These are phyloP conservation scores for Calonectria pteridis DNA, from an alignment of 2,329 filamentous ascomycete genomes.

Conservation along the genomic window DNA sequence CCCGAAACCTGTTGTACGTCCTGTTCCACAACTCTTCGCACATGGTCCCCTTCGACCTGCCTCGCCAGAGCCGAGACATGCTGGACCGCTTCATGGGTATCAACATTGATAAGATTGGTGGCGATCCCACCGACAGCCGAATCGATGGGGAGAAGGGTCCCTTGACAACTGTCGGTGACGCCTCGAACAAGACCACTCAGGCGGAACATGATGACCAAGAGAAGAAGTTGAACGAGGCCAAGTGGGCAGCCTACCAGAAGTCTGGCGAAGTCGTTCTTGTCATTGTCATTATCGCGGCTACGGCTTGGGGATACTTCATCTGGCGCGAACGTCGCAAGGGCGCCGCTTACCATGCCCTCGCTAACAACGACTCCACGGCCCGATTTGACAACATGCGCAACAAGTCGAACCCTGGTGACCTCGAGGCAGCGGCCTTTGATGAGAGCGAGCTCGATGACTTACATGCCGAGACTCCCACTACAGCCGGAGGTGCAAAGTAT, in stretches of 20 bases:
- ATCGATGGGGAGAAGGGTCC: constrained; percentile 89
- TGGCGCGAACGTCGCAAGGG: constrained; percentile 72
- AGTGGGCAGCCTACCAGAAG: constrained; percentile 90
- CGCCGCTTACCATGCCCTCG: constrained; percentile 66
- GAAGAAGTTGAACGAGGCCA: constrained; percentile 81
- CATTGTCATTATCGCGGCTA: constrained; percentile 80
- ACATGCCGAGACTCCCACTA: constrained; percentile 62
- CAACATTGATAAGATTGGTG: constrained; percentile 90
- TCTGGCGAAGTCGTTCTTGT: constrained; percentile 89
- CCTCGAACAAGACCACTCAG: constrained; percentile 68
- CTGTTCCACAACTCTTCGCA: constrained; percentile 96
- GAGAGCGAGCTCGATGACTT: constrained; percentile 75
- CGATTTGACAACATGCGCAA: constrained; percentile 62
- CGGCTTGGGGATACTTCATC: constrained; percentile 79
- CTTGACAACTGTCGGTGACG: constrained; percentile 81
- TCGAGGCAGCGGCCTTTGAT: constrained; percentile 75
- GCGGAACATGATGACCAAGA: constrained; percentile 66
- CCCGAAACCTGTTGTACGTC: constrained; percentile 95
- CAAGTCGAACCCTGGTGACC: constrained; percentile 61
- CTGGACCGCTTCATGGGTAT: constrained; percentile 96
- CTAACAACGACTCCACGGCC: constrained; percentile 52
- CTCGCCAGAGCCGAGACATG: constrained; percentile 92
- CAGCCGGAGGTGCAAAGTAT: constrained; percentile 62
- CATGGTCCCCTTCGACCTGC: constrained; percentile 97
- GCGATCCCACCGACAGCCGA: constrained; percentile 79